Base-by-base conservation (phyloP, 805 yeast genomes). In the Wickerhamomyces hampshirensis region DNA sequence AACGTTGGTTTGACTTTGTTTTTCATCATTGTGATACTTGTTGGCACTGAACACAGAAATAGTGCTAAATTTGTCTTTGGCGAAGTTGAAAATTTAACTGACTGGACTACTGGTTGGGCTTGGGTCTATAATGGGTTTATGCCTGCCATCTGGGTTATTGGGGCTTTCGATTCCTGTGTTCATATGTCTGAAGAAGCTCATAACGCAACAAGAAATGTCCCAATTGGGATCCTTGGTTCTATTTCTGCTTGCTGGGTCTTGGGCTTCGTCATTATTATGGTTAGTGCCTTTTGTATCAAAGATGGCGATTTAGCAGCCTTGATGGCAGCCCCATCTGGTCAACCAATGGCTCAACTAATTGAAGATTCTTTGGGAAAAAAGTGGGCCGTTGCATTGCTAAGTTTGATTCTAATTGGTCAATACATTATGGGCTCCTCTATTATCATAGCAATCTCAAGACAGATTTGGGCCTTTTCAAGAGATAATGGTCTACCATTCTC, bases 131-230 rank as follows among this genome's bases (percentile, higher is more conserved):
- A 77, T 48, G 58, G 58, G 2, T 74, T 77, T 70, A 69, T 77
- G 72, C 79, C 85, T 0, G 75, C 78, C 4, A 71, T 79, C 39
- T 81, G 88, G 88, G 78, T 85, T 19, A 77, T 80, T 58, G 83
- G 84, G 28, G 79, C 83, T 2, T 79, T 78, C 53, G 87, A 80
- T 55, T 73, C 83, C 5, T 75, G 81, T 48, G 77, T 80, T 32
- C 86, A 80, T 59, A 75, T 79, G 77, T 66, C 80, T 11, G 88
- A 80, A 55, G 87, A 80, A 55, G 80, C 82, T 16, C 65, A 66
- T 37, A 72, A 77, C 48, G 81, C 85, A 11, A 62, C 77, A 3
- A 66, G 46, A 36, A 64, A 82, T 16, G 80, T 79, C 11, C 86
- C 87, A 11, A 59, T 73, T 31, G 87, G 85, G 28, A 78, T 80